Conservation (phyloP, 2,329 filamentous ascomycete genomes). For the Arthroderma sp. region DNA sequence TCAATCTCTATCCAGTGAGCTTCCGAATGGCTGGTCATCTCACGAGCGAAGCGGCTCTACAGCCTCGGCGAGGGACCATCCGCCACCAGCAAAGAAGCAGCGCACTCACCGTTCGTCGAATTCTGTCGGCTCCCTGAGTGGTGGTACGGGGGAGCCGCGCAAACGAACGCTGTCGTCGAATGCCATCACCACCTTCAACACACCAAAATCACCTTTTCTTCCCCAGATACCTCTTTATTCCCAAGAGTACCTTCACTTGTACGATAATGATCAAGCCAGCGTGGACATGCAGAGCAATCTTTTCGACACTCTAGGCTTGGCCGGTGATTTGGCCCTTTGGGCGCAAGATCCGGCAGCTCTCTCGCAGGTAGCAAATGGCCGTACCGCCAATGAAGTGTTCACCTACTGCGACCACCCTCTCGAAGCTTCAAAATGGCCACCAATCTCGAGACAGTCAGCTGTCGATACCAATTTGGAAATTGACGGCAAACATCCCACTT, state of each 20-base stretch:
- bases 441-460: conserved; percentile 40
- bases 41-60: conserved; percentile 45
- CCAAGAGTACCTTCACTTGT: conserved; percentile 60
- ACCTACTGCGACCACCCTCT: conserved; percentile 44
- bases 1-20: conserved; percentile 32
- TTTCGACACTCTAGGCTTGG: conserved; percentile 61
- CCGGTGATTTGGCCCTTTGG: conserved; percentile 65
- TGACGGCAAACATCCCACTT: conserved; percentile 50
- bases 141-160: conserved; percentile 45
- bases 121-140: conserved; percentile 56
- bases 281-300: conserved; percentile 57
- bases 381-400: conserved; percentile 55
- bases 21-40: conserved; percentile 52
- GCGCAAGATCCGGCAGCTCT: conserved; percentile 59
- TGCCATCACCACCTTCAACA: conserved; percentile 52
- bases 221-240: conserved; percentile 59
- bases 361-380: conserved; percentile 52
- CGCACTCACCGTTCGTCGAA: conserved; percentile 74
- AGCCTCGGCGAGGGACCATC: conserved; percentile 37
- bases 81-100: conserved; percentile 60
- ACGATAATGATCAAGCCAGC: conserved; percentile 48
- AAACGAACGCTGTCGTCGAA: conserved; percentile 48
- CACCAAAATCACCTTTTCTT: conserved; percentile 55
- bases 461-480: conserved; percentile 36
- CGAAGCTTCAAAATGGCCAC: conserved; percentile 41